A percentile compares a stretch with the other conserved stretches of the same genome.
Conservation (phyloP, 1,139 yeast species). For the Protomyces inouyei region DNA sequence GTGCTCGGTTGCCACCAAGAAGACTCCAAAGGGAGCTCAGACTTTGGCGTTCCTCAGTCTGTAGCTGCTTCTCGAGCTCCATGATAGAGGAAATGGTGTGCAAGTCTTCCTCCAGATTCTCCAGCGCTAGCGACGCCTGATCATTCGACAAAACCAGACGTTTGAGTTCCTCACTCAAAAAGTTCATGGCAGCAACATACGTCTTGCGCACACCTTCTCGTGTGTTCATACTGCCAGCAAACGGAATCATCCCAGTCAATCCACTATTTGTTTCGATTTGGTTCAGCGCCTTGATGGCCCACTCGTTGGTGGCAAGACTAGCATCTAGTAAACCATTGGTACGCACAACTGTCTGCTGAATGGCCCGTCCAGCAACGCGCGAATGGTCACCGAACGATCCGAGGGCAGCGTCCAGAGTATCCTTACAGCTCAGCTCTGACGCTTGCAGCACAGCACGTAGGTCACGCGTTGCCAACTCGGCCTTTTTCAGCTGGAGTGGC, state of each 20-base stretch:
- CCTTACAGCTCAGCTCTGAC: constrained; percentile 13
- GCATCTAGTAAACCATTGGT: constrained; percentile 16
- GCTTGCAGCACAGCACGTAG: constrained; percentile 9
- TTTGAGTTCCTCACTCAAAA: constrained; percentile 1
- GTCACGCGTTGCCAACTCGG: constrained; percentile 19
- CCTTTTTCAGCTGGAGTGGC: constrained; percentile 21
- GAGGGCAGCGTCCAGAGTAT: constrained; percentile 16
- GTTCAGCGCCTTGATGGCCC: constrained; percentile 17
- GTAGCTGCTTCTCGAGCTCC: constrained; percentile 18
- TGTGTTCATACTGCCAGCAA: constrained; percentile 1
- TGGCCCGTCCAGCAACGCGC: constrained; percentile 13
- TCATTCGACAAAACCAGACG: constrained; percentile 11
- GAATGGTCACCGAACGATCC: constrained; percentile 12
- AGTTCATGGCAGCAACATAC: constrained; percentile 21
- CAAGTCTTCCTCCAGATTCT: constrained; percentile 10
- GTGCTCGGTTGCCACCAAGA: constrained; percentile 11
- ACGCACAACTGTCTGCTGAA: constrained; percentile 19
- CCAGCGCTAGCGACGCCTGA: constrained; percentile 5
- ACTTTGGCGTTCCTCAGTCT: constrained; percentile 5
- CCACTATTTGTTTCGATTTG: constrained; percentile 3
- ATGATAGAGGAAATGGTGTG: constrained; percentile 7
- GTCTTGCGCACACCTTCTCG: constrained; percentile 11
- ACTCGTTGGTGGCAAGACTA: constrained; percentile 17
- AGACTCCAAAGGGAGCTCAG: constrained; percentile 18
- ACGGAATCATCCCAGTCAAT: constrained; percentile 11